Conservation (phyloP, 345 rosid genomes). For the Clausena lansium region DNA sequence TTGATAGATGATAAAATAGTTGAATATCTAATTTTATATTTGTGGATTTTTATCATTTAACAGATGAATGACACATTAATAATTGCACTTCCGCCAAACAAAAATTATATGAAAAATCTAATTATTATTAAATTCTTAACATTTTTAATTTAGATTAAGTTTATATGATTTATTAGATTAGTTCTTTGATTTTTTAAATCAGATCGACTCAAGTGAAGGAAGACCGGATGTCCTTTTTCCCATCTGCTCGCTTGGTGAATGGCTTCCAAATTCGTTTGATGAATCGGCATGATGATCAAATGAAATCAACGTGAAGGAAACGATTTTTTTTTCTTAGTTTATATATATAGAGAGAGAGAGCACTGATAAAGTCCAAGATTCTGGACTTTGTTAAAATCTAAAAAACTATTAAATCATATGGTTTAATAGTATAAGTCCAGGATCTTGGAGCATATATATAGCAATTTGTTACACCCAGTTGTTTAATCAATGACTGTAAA, state of each 20-base stretch:
- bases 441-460: too few species aligned
- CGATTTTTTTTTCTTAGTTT: too few species aligned
- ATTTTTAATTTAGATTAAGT: background rate
- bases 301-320: background rate
- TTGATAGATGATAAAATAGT: too few species aligned
- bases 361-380: too few species aligned
- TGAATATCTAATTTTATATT: too few species aligned
- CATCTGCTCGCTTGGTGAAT: conserved; percentile 79
- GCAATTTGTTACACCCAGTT: background rate
- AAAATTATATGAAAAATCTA: too few species aligned
- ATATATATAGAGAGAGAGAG: background rate
- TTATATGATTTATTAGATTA: background rate
- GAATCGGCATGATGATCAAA: conserved; percentile 17
- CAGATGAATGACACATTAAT: too few species aligned
- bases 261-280: conserved; percentile 63
- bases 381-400: too few species aligned
- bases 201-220: conserved; percentile 79
- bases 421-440: too few species aligned
- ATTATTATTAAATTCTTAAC: background rate
- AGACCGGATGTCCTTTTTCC: conserved; percentile 78
- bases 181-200: background rate
- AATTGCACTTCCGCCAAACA: background rate
- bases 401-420: too few species aligned
- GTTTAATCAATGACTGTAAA: background rate
- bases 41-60: too few species aligned